Evolutionary conservation across 2,329 filamentous ascomycete genomes (phyloP), one percentile per base, ranked within the genome.

Genomic region (Cercospora sesami): DNA sequence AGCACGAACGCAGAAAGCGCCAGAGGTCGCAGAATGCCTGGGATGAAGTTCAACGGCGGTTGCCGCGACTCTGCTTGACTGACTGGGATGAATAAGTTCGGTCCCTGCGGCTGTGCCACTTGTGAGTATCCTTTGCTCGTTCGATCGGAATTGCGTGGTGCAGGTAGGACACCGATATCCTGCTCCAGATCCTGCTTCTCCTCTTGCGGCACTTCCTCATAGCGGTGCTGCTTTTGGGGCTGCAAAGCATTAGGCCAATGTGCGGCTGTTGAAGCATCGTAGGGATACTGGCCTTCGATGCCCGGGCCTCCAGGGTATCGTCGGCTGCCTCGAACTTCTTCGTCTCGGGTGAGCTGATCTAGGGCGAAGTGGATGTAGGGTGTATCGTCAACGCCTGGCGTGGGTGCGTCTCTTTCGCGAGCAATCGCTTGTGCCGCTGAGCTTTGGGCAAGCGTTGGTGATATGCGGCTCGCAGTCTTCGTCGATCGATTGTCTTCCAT

Each of bases 301-400:
- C 71, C 72, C 39, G 68, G 65, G 18, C 65, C 72, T 45, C 67
- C 67, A 42, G 64, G 84, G 63, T 86, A 84, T 72, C 86, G 81
- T 64, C 83, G 81, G 65, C 85, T 82, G 9, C 85, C 84, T 66
- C 83, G 80, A 6, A 88, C 84, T 68, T 91, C 88, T 66, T 89
- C 89, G 74, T 91, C 87, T 58, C 90, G 85, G 5, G 93, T 96
- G 73, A 98, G 83, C 70, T 94, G 92, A 71, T 96, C 91, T 70
- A 98, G 88, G 48, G 94, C 94, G 78, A 95, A 96, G 71, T 91
- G 91, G 71, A 97, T 92, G 79, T 94, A 96, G 0, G 93, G 93
- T 8, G 89, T 91, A 75, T 96, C 91, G 75, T 97, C 93, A 45
- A 93, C 83, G 9, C 90, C 92, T 0, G 93, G 93, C 0, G 92